Conservation (phyloP, 768 basidiomycete species). For the Serendipita sp. region DNA sequence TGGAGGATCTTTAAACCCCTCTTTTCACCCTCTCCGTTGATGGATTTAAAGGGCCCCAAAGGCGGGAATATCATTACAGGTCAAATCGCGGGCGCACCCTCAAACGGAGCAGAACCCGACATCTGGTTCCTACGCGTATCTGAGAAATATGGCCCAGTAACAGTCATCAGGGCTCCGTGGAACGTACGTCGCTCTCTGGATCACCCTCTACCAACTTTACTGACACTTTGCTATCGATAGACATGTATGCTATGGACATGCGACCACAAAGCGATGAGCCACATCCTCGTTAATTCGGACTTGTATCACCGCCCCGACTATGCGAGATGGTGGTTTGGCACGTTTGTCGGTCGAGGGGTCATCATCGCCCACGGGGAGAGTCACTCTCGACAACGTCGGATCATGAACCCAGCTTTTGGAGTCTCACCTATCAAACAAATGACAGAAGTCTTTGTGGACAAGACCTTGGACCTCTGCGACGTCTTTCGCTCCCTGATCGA, state of each 20-base stretch:
- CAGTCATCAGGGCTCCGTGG: neutral
- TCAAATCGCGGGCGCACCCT: neutral
- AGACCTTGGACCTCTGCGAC: neutral
- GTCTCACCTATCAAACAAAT: neutral
- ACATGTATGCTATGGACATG: neutral
- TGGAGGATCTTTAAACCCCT: too few species aligned
- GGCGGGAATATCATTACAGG: neutral
- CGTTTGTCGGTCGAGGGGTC: slow-evolving; percentile 2
- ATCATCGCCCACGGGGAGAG: slow-evolving; percentile 5
- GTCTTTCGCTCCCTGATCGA: neutral
- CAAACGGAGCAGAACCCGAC: neutral
- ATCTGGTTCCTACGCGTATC: neutral
- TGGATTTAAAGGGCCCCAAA: neutral
- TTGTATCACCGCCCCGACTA: neutral
- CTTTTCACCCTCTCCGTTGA: neutral
- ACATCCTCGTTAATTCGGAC: neutral
- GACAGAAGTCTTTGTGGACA: neutral
- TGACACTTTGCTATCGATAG: neutral
- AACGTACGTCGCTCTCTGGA: neutral
- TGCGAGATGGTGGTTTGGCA: neutral
- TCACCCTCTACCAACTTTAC: too few species aligned
- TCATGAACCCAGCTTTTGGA: slow-evolving; percentile 3
- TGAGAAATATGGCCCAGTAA: neutral
- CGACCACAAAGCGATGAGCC: neutral
- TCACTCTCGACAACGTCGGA: slow-evolving; percentile 4